Conservation (phyloP, 2,329 filamentous ascomycete genomes). For the Cordyceps javanica region DNA sequence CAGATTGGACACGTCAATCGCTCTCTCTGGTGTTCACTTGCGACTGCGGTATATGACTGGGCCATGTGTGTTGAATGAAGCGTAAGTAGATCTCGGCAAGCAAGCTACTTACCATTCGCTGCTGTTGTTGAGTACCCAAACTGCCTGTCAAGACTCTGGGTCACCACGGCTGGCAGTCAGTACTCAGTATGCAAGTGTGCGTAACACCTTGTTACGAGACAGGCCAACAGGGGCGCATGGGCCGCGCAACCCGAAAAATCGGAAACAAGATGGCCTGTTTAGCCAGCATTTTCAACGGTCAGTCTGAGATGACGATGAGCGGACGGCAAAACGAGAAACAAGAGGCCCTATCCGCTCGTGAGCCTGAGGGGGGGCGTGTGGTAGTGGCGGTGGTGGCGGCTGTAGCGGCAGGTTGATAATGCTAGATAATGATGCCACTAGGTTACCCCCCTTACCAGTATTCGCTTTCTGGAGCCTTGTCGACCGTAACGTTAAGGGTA, state of each 20-base stretch:
- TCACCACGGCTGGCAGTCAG: too few species aligned
- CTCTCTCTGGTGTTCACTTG: too few species aligned
- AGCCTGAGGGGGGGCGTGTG: not conserved
- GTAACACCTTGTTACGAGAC: not conserved
- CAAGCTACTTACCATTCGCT: too few species aligned
- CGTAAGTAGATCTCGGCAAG: too few species aligned
- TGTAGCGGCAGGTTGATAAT: not conserved
- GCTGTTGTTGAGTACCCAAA: not conserved
- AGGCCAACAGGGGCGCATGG: not conserved
- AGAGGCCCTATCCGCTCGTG: not conserved
- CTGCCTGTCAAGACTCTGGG: not conserved
- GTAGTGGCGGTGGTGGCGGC: not conserved
- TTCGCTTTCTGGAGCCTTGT: not conserved
- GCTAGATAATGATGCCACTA: too few species aligned
- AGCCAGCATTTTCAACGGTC: conserved; percentile 1
- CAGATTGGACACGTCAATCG: too few species aligned
- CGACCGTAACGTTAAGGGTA: too few species aligned
- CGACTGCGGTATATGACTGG: too few species aligned
- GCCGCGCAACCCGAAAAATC: conserved; percentile 1
- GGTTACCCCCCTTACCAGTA: too few species aligned
- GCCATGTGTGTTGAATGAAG: too few species aligned
- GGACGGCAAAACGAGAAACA: not conserved
- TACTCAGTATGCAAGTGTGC: not conserved
- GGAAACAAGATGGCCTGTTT: not conserved
- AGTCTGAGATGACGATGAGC: not conserved